phyloP scores from a whole-genome alignment of 257 asterid species.

The Prunella vulgaris region DNA sequence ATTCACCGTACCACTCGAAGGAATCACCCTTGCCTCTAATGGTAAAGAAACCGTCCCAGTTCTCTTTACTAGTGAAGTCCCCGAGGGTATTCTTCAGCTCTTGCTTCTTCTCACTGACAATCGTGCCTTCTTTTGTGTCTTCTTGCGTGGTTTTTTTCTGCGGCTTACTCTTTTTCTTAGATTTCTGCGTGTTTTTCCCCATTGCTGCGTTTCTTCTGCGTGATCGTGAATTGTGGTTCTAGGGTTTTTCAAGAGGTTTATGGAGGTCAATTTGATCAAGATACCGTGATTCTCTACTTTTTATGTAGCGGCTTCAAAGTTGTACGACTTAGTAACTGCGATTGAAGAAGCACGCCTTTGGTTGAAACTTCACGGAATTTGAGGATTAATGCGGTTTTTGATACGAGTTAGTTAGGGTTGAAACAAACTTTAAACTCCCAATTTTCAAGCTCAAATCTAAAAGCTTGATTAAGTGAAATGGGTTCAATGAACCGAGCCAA shows the following conservation, averaged over 20 bases:
- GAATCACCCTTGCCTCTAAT: constrained; percentile 69
- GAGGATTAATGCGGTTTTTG: not conserved
- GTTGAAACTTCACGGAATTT: constrained; percentile 4
- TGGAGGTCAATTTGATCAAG: not conserved
- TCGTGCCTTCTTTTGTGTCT: not conserved
- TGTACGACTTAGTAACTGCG: not conserved
- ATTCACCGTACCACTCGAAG: constrained; percentile 95
- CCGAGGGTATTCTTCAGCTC: constrained; percentile 64
- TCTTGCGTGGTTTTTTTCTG: not conserved
- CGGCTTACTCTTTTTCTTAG: constrained; percentile 27
- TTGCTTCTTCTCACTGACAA: constrained; percentile 24
- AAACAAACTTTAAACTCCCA: not conserved
- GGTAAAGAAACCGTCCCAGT: constrained; percentile 86
- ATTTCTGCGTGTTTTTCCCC: not conserved
- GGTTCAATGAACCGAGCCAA: not conserved
- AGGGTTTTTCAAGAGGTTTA: constrained; percentile 20
- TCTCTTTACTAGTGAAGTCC: constrained; percentile 81
- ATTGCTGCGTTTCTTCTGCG: not conserved
- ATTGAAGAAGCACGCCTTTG: not conserved
- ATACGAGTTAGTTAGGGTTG: not conserved
- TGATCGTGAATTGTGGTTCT: not conserved
- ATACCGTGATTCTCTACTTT: not conserved
- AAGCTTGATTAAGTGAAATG: not conserved
- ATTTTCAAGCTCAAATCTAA: not conserved
- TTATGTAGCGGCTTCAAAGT: not conserved